These are phyloP conservation scores for Cladobotryum mycophilum DNA, from an alignment of 2,329 filamentous ascomycete species.

Conservation along the genomic window DNA sequence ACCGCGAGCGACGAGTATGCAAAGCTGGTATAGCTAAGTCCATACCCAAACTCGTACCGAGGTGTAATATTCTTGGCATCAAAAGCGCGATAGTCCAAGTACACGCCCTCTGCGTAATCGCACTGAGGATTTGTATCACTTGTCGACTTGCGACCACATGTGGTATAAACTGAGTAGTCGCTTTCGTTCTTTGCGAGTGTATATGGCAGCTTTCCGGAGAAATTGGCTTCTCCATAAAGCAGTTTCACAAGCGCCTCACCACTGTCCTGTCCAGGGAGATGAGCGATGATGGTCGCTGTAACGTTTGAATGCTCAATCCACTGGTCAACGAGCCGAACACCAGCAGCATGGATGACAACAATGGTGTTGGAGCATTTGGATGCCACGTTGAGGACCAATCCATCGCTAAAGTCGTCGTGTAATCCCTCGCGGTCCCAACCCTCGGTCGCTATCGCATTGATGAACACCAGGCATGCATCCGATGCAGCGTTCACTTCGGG, in stretches of 20 bases:
- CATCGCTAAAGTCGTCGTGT: conserved; percentile 61
- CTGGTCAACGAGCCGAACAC: conserved; percentile 53
- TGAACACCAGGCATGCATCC: conserved; percentile 74
- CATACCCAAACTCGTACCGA: conserved; percentile 50
- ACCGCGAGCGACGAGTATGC: conserved; percentile 38
- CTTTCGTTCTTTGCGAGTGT: conserved; percentile 49
- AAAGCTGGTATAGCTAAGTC: conserved; percentile 51
- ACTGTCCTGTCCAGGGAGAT: conserved; percentile 61
- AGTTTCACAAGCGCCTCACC: conserved; percentile 50
- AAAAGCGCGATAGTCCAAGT: conserved; percentile 50
- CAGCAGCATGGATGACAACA: conserved; percentile 58
- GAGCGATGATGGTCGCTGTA: conserved; percentile 56
- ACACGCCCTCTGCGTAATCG: conserved; percentile 50
- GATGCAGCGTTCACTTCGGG: conserved; percentile 31
- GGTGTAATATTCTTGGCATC: conserved; percentile 40
- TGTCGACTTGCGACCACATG: conserved; percentile 35
- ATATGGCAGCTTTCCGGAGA: conserved; percentile 55
- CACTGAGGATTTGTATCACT: conserved; percentile 52
- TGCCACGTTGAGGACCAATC: conserved; percentile 53
- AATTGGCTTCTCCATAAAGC: conserved; percentile 49
- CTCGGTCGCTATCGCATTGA: conserved; percentile 72
- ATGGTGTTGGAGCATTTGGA: conserved; percentile 55
- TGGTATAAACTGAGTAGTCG: conserved; percentile 38
- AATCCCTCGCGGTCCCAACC: conserved; percentile 63
- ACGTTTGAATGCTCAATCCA: conserved; percentile 62